A percentile compares a stretch with the other conserved stretches of the same genome.
These are phyloP conservation scores for Hypoxylon rubiginosum DNA, from an alignment of 2,329 filamentous ascomycete species.

Conservation along the genomic window DNA sequence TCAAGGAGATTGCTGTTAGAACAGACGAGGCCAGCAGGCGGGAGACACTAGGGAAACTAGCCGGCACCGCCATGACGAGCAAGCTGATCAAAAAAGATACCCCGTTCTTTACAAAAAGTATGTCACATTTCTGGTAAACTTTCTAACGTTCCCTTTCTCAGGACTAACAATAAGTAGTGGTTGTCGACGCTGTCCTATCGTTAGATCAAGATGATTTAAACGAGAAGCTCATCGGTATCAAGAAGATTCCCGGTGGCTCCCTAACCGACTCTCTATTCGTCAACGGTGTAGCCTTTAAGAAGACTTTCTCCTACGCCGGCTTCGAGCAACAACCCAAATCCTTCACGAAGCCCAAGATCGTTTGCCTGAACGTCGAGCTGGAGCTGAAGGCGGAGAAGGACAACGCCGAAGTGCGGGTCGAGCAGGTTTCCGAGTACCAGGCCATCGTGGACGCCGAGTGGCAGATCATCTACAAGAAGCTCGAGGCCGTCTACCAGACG, in stretches of 20 bases:
- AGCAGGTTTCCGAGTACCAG: constrained; percentile 99
- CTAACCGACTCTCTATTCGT: constrained; percentile 97
- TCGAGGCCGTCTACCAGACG: constrained; percentile 92
- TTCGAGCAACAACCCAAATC: constrained; percentile 99
- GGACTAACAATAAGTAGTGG: constrained; percentile 72
- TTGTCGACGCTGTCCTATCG: constrained; percentile 94
- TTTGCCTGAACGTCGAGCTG: constrained; percentile 96
- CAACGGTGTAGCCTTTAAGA: constrained; percentile 99
- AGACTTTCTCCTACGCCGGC: constrained; percentile 98
- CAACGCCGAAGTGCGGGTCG: constrained; percentile 97
- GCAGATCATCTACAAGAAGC: constrained; percentile 99
- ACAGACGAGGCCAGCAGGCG: constrained; percentile 85
- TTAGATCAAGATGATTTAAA: constrained; percentile 97
- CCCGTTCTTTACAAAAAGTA: constrained; percentile 97
- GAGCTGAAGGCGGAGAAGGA: constrained; percentile 99
- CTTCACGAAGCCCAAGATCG: constrained; percentile 94
- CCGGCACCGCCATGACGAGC: constrained; percentile 98
- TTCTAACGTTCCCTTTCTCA: background rate
- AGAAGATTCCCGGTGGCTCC: constrained; percentile 97
- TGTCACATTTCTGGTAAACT: constrained; percentile 48
- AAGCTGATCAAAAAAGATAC: constrained; percentile 99
- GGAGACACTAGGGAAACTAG: constrained; percentile 90
- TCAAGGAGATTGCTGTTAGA: constrained; percentile 95
- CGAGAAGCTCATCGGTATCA: constrained; percentile 97
- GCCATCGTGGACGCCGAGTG: constrained; percentile 99